Percentiles rank a stretch among this genome's conserved stretches.
Conservation (phyloP, 768 basidiomycete genomes). For the Termitomyces sp. region DNA sequence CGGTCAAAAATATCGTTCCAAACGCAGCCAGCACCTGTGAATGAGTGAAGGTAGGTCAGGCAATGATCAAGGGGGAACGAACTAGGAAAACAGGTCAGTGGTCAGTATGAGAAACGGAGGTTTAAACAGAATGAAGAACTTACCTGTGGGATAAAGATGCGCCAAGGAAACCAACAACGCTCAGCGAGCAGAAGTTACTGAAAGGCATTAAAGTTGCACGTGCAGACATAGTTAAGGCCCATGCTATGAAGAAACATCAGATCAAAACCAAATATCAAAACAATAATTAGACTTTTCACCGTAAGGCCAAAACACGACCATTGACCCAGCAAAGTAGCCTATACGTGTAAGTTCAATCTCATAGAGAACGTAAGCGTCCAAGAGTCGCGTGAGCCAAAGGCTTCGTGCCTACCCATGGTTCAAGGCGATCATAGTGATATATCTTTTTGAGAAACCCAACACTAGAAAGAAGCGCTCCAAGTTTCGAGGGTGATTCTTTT, state of each 20-base stretch:
- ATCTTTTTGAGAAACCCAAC: too few relatives aligned
- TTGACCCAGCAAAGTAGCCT: conserved; percentile 8
- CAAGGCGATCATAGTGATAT: too few relatives aligned
- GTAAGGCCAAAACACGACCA: conserved; percentile 15
- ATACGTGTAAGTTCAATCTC: conserved; percentile 10
- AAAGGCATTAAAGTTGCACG: conserved; percentile 2
- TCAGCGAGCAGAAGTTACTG: background rate
- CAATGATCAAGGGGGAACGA: background rate
- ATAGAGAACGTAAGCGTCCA: background rate
- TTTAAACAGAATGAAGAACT: background rate
- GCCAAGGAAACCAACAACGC: conserved; percentile 9
- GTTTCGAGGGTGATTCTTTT: too few relatives aligned
- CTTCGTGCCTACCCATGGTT: too few relatives aligned
- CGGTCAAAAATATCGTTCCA: conserved; percentile 20
- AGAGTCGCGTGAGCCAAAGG: too few relatives aligned
- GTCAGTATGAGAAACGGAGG: background rate
- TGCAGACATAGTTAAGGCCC: conserved; percentile 13
- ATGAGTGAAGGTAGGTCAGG: background rate
- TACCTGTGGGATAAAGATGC: conserved; percentile 12
- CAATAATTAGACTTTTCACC: background rate
- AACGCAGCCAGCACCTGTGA: conserved; percentile 8
- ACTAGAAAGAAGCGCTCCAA: too few relatives aligned
- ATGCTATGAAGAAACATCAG: conserved; percentile 1
- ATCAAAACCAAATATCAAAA: too few relatives aligned
- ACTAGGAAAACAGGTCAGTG: too few relatives aligned